Base-by-base conservation (phyloP, 2,329 filamentous ascomycete species). In the Diaporthe destruens region DNA sequence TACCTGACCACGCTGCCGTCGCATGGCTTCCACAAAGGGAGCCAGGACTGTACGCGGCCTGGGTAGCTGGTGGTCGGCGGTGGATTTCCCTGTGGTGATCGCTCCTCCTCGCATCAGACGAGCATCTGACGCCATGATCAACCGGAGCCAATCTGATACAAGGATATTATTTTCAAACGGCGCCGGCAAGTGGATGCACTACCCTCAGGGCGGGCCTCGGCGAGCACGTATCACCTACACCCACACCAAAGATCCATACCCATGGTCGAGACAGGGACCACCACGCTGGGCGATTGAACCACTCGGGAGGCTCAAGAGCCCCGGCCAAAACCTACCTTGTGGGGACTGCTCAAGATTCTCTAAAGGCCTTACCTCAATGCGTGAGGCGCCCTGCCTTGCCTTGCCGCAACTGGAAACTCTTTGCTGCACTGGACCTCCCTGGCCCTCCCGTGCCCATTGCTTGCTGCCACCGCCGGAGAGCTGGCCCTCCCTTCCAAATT, bases 121-220 rank as follows among this genome's bases (percentile, higher is more conserved):
- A 80, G 75, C 76, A 79, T 80, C 79, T 82, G 78, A 81, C 81
- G 80, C 81, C 79, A 81, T 81, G 79, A 80, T 81, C 79, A 80
- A 77, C 79, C 76, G 78, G 77, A 77, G 77, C 79, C 77, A 80
- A 79, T 78, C 79, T 82, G 79, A 81, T 77, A 78, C 77, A 77
- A 77, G 77, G 77, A 76, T 76, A 72, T 69, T 74, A 71, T 75
- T 77, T 73, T 74, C 76, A 78, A 80, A 79, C 76, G 75, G 74
- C 73, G 74, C 73, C 73, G 59, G 72, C 75, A 75, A 74, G 73
- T 74, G 73, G 73, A 74, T 72, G 73, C 71, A 72, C 73, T 71
- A 71, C 65, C 57, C 53, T 72, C 71, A 67, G 57, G 66, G 72
- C 68, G 71, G 63, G 20, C 42, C 55, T 70, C 65, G 59, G 63